Percentiles rank a stretch among this genome's conserved stretches.
Conservation (phyloP, 1,139 yeast genomes). For the Candida glucosophila region DNA sequence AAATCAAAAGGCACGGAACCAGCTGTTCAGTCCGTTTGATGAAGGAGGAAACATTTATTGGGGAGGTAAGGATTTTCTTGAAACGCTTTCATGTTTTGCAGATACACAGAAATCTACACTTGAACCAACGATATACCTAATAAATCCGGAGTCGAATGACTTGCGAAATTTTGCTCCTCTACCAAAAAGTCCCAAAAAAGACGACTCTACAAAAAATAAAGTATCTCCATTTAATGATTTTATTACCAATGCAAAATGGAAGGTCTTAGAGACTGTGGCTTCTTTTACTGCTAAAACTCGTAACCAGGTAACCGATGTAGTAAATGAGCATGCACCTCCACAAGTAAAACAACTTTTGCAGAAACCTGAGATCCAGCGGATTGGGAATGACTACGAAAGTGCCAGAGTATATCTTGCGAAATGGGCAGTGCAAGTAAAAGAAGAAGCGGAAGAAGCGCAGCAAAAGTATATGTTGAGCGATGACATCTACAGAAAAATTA, state of each 20-base stretch:
- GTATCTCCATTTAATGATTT: conserved; percentile 29
- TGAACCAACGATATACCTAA: conserved; percentile 63
- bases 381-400: conserved; percentile 87
- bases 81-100: conserved; percentile 43
- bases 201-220: conserved; percentile 10
- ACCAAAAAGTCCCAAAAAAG: conserved; percentile 12
- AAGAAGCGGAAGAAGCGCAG: conserved; percentile 77
- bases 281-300: conserved; percentile 66
- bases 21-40: conserved; percentile 69
- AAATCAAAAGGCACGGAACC: conserved; percentile 49
- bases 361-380: conserved; percentile 70
- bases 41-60: conserved; percentile 60
- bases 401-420: conserved; percentile 89
- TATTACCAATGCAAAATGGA: conserved; percentile 75
- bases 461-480: conserved; percentile 51
- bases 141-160: conserved; percentile 78
- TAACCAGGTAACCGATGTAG: conserved; percentile 47
- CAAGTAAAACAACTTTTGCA: conserved; percentile 55
- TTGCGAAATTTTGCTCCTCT: conserved; percentile 69
- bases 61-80: conserved; percentile 83
- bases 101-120: conserved; percentile 60
- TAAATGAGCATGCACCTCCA: conserved; percentile 60
- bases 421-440: conserved; percentile 95
- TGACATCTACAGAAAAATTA: conserved; percentile 47
- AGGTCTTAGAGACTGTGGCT: conserved; percentile 75